phyloP scores from a whole-genome alignment of 108 stramenopile species.

The Nannochloropsis granulata region DNA sequence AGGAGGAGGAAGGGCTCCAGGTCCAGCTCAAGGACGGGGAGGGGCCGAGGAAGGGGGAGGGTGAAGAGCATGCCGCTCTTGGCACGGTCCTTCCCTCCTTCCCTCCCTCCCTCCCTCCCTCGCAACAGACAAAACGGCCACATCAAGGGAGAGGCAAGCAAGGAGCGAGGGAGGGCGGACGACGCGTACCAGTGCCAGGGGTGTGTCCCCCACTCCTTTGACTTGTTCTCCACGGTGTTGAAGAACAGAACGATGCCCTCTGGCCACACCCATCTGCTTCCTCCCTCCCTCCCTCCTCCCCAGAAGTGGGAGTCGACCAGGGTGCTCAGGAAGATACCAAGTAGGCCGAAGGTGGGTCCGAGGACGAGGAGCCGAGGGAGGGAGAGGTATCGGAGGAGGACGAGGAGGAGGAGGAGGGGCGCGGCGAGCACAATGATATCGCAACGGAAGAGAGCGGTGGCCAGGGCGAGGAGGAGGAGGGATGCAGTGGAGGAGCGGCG shows the following conservation, averaged over 20 bases:
- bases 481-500: neutral
- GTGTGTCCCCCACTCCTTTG: slow-evolving; percentile 77
- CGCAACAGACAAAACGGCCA: neutral
- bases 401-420: slow-evolving; percentile 7
- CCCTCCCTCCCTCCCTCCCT: neutral
- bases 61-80: neutral
- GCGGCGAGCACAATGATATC: neutral
- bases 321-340: slow-evolving; percentile 50
- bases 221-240: slow-evolving; percentile 81
- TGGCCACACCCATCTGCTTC: slow-evolving; percentile 67
- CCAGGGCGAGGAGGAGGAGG: neutral
- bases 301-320: slow-evolving; percentile 74
- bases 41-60: neutral
- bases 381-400: slow-evolving; percentile 44
- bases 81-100: neutral
- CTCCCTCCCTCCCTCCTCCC: slow-evolving; percentile 40
- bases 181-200: slow-evolving; percentile 85
- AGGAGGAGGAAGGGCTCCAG: neutral
- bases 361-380: slow-evolving; percentile 44
- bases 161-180: slow-evolving; percentile 51
- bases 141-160: neutral
- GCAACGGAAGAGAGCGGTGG: neutral
- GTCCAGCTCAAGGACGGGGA: neutral
- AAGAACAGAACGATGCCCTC: slow-evolving; percentile 90
- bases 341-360: slow-evolving; percentile 49